Evolutionary conservation across 176 grass and related monocot genomes (phyloP), one percentile per base, ranked within the genome.

Genomic region (Canna indica): DNA sequence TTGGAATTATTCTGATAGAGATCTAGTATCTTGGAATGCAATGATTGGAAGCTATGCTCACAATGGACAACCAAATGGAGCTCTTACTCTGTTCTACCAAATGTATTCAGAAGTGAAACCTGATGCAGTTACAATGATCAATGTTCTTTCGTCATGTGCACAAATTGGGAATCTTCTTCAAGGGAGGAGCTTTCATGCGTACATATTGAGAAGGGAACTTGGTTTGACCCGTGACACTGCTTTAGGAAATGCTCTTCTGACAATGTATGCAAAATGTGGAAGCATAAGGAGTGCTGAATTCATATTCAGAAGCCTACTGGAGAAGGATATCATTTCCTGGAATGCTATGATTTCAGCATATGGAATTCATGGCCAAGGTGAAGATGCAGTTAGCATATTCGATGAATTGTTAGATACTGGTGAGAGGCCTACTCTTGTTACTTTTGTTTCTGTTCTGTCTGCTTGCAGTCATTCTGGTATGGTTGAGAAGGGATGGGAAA

Each of bases 281-380:
- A 76, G 44, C n/a, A 65, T 76, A 53, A 67, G 60, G 41, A 54
- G 64, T 53, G 74, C 74, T 18, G 60, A 66, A 36, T 66, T 18
- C 9, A 17, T 76, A 36, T 76, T 76, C 74, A 26, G 45, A 36
- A 76, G 47, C 60, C 18, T 76, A 48, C 12, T 35, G 1, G 24
- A 15, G 8, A 76, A 29, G 47, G 74, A 66, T 25, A 76, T 67
- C 29, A 65, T 76, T 7, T 76, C 74, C 52, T 76, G 74, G 74
- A 76, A 67, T 76, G 59, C 74, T 15, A 66, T 76, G 74, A 76
- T 76, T 65, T 59, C 74, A 52, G 74, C 74, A 38, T 67, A 76
- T 76, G 74, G 74, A 28, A 76, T 76, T 14, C 60, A 76, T 65
- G 74, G 74, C 4, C 20, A 63, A 52, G 74, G 74, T 65, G 74